A percentile compares a stretch with the other conserved stretches of the same genome.
Conservation (phyloP, 139 green algal genomes). For the Chlorella sp. region DNA sequence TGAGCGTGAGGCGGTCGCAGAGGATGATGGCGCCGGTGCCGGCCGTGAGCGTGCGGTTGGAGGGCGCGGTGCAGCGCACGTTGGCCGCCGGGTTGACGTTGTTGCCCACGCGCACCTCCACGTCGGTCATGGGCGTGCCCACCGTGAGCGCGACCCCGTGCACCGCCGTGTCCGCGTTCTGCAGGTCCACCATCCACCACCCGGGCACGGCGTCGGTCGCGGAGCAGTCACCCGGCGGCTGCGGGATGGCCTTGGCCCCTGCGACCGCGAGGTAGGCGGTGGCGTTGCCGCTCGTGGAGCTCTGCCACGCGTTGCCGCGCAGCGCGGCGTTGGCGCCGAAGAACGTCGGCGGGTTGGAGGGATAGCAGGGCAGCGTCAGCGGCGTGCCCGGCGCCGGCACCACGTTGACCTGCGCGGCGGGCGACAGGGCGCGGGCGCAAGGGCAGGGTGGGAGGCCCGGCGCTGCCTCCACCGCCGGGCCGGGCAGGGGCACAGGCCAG, state of each 20-base stretch:
- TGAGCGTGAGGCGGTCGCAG: conserved; percentile 5
- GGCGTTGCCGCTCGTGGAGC: not conserved
- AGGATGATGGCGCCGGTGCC: conserved; percentile 6
- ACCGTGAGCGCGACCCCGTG: not conserved
- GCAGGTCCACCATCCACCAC: conserved; percentile 28
- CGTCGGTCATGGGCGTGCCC: not conserved
- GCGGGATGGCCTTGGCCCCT: not conserved
- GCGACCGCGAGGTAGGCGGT: conserved; percentile 8
- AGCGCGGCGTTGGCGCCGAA: conserved; percentile 19
- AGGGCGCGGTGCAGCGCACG: too few relatives aligned
- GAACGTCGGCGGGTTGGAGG: conserved; percentile 4
- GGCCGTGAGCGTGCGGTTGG: not conserved
- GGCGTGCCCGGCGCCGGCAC: conserved; percentile 16
- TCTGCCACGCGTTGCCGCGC: conserved; percentile 19
- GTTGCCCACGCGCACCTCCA: conserved; percentile 8
- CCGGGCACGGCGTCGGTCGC: not conserved
- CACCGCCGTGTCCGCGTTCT: not conserved
- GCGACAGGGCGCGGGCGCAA: too few relatives aligned
- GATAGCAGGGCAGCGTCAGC: conserved; percentile 23
- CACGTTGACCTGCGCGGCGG: conserved; percentile 6
- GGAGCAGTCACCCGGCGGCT: not conserved
- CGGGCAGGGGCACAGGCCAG: too few relatives aligned
- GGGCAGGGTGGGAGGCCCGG: too few relatives aligned
- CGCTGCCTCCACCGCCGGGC: too few relatives aligned
- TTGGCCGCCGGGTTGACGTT: not conserved